Conservation (phyloP, 2,329 filamentous ascomycete genomes). For the Nothophoma quercina region DNA sequence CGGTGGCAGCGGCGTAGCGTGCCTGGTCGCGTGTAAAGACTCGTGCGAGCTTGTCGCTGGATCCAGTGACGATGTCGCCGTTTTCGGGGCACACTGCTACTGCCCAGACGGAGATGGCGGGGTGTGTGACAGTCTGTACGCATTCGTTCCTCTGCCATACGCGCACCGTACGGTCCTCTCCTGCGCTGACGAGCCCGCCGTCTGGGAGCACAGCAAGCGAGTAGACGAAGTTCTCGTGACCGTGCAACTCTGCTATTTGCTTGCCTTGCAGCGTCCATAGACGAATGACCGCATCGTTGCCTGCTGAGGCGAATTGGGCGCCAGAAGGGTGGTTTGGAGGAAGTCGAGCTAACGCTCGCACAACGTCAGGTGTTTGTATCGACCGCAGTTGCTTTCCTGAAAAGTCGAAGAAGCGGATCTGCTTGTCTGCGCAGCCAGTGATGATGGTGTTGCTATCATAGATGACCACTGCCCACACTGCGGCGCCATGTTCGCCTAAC, state of each 20-base stretch:
- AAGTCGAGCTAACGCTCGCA: constrained; percentile 87
- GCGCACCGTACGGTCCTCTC: constrained; percentile 91
- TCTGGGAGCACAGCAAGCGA: constrained; percentile 78
- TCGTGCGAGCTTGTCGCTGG: constrained; percentile 85
- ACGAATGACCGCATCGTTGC: constrained; percentile 88
- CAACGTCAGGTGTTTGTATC: constrained; percentile 76
- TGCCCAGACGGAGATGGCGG: constrained; percentile 94
- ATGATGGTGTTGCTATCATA: constrained; percentile 81
- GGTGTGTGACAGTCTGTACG: constrained; percentile 94
- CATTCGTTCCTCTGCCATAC: constrained; percentile 86
- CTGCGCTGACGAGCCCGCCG: constrained; percentile 88
- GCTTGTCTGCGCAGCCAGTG: constrained; percentile 83
- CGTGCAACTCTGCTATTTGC: constrained; percentile 77
- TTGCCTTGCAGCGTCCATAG: constrained; percentile 85
- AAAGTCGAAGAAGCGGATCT: constrained; percentile 81
- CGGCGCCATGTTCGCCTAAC: constrained; percentile 78
- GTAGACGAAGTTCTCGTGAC: constrained; percentile 96
- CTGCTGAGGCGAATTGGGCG: constrained; percentile 92
- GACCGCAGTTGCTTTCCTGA: constrained; percentile 69
- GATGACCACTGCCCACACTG: constrained; percentile 91
- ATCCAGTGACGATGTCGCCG: constrained; percentile 92
- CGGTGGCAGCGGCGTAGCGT: constrained; percentile 72
- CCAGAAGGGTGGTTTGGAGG: constrained; percentile 77
- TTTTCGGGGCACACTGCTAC: constrained; percentile 83
- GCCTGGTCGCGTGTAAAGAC: constrained; percentile 79